phyloP scores from a whole-genome alignment of 768 basidiomycete species.

The Brasilioporus rufonigricans region DNA sequence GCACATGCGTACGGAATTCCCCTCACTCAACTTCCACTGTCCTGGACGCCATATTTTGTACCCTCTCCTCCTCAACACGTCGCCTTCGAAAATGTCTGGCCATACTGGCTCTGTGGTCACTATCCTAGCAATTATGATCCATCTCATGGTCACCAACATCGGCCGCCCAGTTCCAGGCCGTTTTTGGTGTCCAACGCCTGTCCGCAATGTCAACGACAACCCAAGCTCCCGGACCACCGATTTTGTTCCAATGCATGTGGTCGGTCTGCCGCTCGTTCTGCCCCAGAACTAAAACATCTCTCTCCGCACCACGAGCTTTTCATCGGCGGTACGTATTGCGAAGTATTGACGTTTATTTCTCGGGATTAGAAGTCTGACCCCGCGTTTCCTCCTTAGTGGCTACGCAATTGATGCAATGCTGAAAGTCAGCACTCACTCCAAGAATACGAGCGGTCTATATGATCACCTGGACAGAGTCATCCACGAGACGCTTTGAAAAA shows the following conservation, averaged over 20 bases:
- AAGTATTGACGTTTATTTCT: background rate
- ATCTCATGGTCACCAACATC: background rate
- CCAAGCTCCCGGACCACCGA: conserved; percentile 13
- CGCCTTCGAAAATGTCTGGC: background rate
- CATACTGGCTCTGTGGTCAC: background rate
- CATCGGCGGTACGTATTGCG: conserved; percentile 1
- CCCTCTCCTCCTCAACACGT: background rate
- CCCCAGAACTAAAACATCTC: conserved; percentile 18
- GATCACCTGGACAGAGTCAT: conserved; percentile 20
- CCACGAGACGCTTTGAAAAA: conserved; percentile 7
- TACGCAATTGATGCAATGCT: conserved; percentile 5
- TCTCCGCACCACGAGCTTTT: conserved; percentile 4
- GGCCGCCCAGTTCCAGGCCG: background rate
- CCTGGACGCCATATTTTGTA: background rate
- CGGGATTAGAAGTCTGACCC: background rate
- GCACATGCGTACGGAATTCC: too few relatives aligned
- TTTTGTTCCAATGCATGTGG: conserved; percentile 22
- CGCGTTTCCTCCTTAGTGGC: conserved; percentile 11
- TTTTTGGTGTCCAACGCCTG: conserved; percentile 4
- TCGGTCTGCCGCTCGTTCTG: conserved; percentile 8
- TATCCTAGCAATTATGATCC: too few relatives aligned
- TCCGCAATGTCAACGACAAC: conserved; percentile 14
- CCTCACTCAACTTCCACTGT: background rate
- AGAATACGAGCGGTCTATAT: conserved; percentile 17
- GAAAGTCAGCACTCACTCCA: conserved; percentile 9